These are phyloP conservation scores for Fusarium coicis DNA, from an alignment of 2,329 filamentous ascomycete species.

Conservation along the genomic window DNA sequence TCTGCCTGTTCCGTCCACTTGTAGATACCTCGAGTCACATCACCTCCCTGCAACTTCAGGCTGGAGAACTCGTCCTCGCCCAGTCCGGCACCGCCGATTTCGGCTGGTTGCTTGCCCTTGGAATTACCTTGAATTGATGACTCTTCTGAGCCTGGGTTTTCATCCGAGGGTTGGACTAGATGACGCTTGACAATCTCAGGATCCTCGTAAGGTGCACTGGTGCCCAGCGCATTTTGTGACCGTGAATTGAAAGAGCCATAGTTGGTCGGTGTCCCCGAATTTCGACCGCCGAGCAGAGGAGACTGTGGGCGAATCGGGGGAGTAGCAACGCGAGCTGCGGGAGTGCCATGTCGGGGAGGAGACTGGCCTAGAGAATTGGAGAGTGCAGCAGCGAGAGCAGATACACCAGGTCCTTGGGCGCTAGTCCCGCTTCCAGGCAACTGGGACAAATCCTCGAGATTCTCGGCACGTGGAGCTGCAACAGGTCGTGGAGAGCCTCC, in stretches of 20 bases:
- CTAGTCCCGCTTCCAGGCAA: conserved; percentile 73
- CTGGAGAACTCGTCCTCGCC: conserved; percentile 91
- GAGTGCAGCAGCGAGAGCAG: conserved; percentile 88
- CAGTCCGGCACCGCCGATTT: conserved; percentile 49
- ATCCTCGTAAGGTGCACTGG: conserved; percentile 78
- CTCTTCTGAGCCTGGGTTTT: conserved; percentile 58
- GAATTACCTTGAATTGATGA: conserved; percentile 55
- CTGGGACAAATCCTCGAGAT: conserved; percentile 64
- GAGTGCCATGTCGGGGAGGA: conserved; percentile 76
- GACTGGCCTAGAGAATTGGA: conserved; percentile 77
- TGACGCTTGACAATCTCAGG: conserved; percentile 92
- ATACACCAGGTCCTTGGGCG: conserved; percentile 81
- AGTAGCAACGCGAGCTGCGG: conserved; percentile 65
- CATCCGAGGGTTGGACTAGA: conserved; percentile 75
- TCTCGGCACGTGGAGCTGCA: conserved; percentile 29
- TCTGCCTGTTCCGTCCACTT: conserved; percentile 94
- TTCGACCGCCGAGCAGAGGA: conserved; percentile 52
- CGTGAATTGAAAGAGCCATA: conserved; percentile 88
- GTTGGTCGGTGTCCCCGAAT: conserved; percentile 70
- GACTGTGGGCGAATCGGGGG: conserved; percentile 58
- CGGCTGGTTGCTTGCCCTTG: conserved; percentile 66
- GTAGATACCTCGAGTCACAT: conserved; percentile 95
- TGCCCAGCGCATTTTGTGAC: conserved; percentile 60
- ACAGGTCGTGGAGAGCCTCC: conserved; percentile 48
- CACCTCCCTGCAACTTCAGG: conserved; percentile 89